Evolutionary conservation across 2,329 filamentous ascomycete species (phyloP).

Genomic region (Metarhizium anisopliae): DNA sequence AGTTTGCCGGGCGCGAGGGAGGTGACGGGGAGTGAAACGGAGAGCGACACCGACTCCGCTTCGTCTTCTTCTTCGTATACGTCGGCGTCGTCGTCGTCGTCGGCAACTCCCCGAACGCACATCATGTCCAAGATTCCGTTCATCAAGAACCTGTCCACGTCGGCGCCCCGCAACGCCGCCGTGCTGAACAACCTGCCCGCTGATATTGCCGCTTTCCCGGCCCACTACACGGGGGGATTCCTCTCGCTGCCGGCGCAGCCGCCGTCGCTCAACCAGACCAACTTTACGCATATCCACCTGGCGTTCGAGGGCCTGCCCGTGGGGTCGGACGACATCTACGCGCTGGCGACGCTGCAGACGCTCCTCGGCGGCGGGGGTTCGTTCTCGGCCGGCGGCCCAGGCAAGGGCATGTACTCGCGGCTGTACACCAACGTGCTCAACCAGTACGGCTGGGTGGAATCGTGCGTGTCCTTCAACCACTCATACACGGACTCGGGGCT

Average conservation of each 20-base stretch:
- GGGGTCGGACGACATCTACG: conserved; percentile 86
- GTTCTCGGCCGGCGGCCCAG: conserved; percentile 91
- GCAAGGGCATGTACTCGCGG: conserved; percentile 98
- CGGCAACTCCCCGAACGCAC: conserved; percentile 43
- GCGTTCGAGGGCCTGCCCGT: conserved; percentile 94
- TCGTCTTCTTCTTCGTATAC: conserved; percentile 16
- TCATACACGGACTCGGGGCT: conserved; percentile 92
- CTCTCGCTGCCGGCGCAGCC: conserved; percentile 75
- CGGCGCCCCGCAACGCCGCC: conserved; percentile 53
- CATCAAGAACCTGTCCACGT: conserved; percentile 79
- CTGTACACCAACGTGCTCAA: conserved; percentile 97
- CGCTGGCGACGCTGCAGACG: conserved; percentile 88
- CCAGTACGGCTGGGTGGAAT: conserved; percentile 96
- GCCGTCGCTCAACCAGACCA: conserved; percentile 67
- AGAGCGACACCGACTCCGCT: neutral
- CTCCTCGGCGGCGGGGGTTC: conserved; percentile 92
- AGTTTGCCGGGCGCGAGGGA: neutral
- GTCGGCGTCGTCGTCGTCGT: conserved; percentile 32
- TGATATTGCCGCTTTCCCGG: conserved; percentile 38
- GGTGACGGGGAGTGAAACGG: conserved; percentile 23
- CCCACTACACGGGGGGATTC: conserved; percentile 91
- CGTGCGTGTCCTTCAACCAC: conserved; percentile 93
- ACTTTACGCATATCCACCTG: conserved; percentile 86
- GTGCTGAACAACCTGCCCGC: conserved; percentile 32
- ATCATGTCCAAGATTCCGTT: conserved; percentile 80